Evolutionary conservation across 192 early-diverging fungal genomes (phyloP).

Genomic region (Martensiomyces pterosporus): DNA sequence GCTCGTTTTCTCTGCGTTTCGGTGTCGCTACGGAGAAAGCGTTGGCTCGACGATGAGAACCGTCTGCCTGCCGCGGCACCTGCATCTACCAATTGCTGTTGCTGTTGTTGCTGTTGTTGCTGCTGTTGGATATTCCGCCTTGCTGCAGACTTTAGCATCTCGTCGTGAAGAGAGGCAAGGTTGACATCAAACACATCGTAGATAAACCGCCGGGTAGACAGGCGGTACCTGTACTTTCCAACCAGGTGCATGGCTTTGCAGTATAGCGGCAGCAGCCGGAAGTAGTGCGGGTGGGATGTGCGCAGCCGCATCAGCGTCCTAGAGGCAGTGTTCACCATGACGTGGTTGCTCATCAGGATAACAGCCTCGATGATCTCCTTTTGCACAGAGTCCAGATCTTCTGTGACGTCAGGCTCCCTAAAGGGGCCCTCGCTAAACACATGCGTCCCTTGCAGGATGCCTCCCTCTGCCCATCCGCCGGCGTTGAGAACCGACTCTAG

Average conservation of each 20-base stretch:
- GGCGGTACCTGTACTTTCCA: conserved; percentile 47
- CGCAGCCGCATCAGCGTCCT: conserved; percentile 45
- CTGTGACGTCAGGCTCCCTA: conserved; percentile 6
- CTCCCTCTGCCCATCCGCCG: conserved; percentile 30
- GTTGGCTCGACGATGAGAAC: conserved; percentile 31
- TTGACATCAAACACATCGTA: conserved; percentile 51
- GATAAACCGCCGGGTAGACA: conserved; percentile 40
- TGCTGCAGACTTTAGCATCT: conserved; percentile 3
- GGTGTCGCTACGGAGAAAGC: conserved; percentile 7
- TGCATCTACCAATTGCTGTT: not conserved
- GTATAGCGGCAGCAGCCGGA: conserved; percentile 38
- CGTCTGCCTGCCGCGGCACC: conserved; percentile 7
- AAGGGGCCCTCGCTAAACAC: conserved; percentile 17
- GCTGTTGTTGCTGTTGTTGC: not conserved
- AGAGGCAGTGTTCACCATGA: conserved; percentile 37
- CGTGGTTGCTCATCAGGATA: conserved; percentile 41
- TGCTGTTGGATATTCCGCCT: not conserved
- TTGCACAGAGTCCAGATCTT: conserved; percentile 49
- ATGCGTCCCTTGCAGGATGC: conserved; percentile 30
- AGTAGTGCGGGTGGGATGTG: conserved; percentile 51
- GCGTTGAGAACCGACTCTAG: conserved; percentile 35
- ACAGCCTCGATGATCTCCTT: conserved; percentile 44
- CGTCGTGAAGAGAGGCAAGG: conserved; percentile 29
- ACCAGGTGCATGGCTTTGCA: conserved; percentile 29
- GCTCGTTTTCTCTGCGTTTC: conserved; percentile 43